These are phyloP conservation scores for Tolypocladium paradoxum DNA, from an alignment of 2,329 filamentous ascomycete genomes.

Conservation along the genomic window DNA sequence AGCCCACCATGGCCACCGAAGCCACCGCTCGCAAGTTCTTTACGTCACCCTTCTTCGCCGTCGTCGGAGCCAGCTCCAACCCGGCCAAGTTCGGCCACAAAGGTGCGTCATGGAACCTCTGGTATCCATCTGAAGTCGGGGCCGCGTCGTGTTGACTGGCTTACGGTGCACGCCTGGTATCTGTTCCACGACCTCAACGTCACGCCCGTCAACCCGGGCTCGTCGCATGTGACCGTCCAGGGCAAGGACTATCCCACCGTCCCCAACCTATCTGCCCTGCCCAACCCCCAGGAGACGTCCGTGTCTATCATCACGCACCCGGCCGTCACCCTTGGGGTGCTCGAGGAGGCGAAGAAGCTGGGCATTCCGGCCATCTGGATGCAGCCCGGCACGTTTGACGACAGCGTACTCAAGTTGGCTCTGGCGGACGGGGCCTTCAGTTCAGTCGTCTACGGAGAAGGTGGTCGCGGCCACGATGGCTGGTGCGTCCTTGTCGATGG, in stretches of 20 bases:
- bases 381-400: constrained; percentile 82
- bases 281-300: constrained; percentile 57
- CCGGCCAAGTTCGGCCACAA: constrained; percentile 80
- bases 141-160: neutral
- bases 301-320: constrained; percentile 86
- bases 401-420: constrained; percentile 61
- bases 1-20: constrained; percentile 48
- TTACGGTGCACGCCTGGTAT: constrained; percentile 82
- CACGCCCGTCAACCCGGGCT: constrained; percentile 72
- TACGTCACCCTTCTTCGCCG: constrained; percentile 67
- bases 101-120: constrained; percentile 40
- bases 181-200: constrained; percentile 62
- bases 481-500: constrained; percentile 88
- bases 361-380: constrained; percentile 73
- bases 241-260: constrained; percentile 51
- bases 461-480: constrained; percentile 57
- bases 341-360: constrained; percentile 66
- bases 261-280: constrained; percentile 53
- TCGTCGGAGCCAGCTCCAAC: constrained; percentile 82
- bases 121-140: too few species aligned
- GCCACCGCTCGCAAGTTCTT: constrained; percentile 71
- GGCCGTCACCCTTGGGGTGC: constrained; percentile 57
- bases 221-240: constrained; percentile 50
- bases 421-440: constrained; percentile 49
- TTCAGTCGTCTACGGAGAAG: constrained; percentile 56